Conservation (phyloP, 2,329 filamentous ascomycete genomes). For the Cytospora chrysosperma region DNA sequence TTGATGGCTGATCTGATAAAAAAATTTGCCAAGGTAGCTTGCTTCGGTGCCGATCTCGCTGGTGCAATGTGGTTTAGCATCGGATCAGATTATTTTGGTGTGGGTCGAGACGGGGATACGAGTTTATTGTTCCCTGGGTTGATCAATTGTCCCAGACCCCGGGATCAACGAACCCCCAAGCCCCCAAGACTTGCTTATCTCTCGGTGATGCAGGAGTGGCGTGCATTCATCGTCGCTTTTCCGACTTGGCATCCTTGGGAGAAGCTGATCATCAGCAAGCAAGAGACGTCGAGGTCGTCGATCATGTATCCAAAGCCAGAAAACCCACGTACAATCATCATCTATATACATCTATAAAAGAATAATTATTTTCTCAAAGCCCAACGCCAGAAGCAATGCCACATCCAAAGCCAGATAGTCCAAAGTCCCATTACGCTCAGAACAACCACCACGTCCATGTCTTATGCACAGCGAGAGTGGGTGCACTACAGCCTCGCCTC, state of each 20-base stretch:
- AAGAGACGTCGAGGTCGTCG: background rate
- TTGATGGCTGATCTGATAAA: constrained; percentile 22
- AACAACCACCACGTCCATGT: background rate
- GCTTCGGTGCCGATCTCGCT: constrained; percentile 22
- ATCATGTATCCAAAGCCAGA: background rate
- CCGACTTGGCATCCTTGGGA: no score
- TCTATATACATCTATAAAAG: constrained; percentile 10
- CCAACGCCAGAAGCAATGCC: background rate
- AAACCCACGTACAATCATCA: background rate
- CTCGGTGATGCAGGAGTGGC: background rate
- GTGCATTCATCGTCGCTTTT: no score
- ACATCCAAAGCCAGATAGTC: background rate
- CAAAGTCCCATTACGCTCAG: background rate
- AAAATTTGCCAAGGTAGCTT: constrained; percentile 3
- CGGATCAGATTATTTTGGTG: constrained; percentile 21
- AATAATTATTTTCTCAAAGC: background rate
- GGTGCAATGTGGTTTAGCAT: background rate
- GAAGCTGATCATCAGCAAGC: no score
- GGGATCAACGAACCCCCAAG: background rate
- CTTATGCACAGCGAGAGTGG: background rate
- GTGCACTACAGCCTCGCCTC: constrained; percentile 44
- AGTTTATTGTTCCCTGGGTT: background rate
- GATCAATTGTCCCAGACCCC: constrained; percentile 10
- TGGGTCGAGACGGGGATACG: background rate
- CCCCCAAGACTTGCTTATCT: background rate